Percentiles rank a stretch among this genome's conserved stretches.
phyloP scores from a whole-genome alignment of 2,329 filamentous ascomycete genomes.

The Fusarium nurragi region DNA sequence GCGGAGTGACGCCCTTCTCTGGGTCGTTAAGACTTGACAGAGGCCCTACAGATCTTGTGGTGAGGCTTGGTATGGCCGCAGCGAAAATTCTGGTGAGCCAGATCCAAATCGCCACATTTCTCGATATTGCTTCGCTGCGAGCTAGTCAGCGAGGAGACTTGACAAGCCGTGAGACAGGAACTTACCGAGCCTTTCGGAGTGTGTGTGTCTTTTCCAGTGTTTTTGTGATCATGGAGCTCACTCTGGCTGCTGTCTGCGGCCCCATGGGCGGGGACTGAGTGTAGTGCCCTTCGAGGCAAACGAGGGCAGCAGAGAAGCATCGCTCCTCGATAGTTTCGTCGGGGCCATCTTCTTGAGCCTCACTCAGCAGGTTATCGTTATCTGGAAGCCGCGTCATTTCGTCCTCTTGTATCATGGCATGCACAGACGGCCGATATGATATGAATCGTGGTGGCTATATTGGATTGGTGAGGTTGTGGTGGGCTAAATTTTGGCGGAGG shows the following conservation, averaged over 20 bases:
- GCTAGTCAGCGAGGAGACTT: constrained; percentile 19
- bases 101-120: constrained; percentile 73
- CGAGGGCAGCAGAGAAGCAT: constrained; percentile 67
- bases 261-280: constrained; percentile 66
- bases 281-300: constrained; percentile 70
- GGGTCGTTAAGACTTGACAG: constrained; percentile 63
- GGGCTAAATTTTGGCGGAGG: constrained; percentile 37
- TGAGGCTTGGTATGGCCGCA: constrained; percentile 68
- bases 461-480: constrained; percentile 28
- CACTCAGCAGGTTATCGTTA: constrained; percentile 25
- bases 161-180: neutral
- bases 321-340: constrained; percentile 70
- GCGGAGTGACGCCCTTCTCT: constrained; percentile 66
- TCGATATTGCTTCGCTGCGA: constrained; percentile 66
- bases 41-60: constrained; percentile 67
- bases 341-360: constrained; percentile 30
- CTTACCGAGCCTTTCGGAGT: constrained; percentile 67
- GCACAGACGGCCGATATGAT: constrained; percentile 1
- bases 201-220: constrained; percentile 72
- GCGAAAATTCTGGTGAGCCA: constrained; percentile 70
- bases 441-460: constrained; percentile 19
- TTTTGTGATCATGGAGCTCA: constrained; percentile 66
- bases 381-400: constrained; percentile 44
- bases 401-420: constrained; percentile 30
- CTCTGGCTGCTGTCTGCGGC: constrained; percentile 62